Evolutionary conservation across 345 rosid genomes (phyloP), one percentile per base, ranked within the genome.

Genomic region (Arabis hirsuta): DNA sequence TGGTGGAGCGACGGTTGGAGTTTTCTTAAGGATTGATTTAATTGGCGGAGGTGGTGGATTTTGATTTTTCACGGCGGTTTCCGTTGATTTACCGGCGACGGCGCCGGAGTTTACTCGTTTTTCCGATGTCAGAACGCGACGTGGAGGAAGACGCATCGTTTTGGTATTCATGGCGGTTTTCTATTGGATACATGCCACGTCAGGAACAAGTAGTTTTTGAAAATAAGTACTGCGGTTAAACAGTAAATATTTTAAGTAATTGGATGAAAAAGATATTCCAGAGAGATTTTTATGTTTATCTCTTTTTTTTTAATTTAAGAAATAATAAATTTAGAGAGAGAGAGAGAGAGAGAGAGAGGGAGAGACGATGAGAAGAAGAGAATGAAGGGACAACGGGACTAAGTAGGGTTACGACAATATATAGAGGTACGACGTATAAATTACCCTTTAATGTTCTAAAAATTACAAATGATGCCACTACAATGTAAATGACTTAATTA

Each of bases 101-200:
- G 75, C 14, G 79, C 78, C 80, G 69, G 79, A 62, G 27, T 75
- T 76, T 22, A 81, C 92, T 79, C 85, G 84, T 80, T 89, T 91
- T 48, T 76, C 81, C 59, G 90, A 72, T 70, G 88, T 83, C 78
- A 83, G 74, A 55, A 82, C 82, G 55, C 91, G 95, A 52, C 93
- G 88, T 61, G 97, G 85, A 31, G 91, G 92, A 22, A 87, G 85
- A 63, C 98, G 96, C 98, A 93, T 93, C 83, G 87, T 81, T 81
- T 85, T 81, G 82, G 90, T 84, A 69, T 80, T 84, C 87, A 82
- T 87, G 42, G 51, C 56, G 60, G 6, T 38, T 50, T 58, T 13
- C 55, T 70, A 67, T 43, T 55, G 24, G 70, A 76, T 81, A 80
- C 89, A 83, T 85, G 88, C 96, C 98, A 92, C 96, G 93, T 86